Evolutionary conservation across 768 basidiomycete species (phyloP).

Genomic region (Gloeophyllum trabeum): DNA sequence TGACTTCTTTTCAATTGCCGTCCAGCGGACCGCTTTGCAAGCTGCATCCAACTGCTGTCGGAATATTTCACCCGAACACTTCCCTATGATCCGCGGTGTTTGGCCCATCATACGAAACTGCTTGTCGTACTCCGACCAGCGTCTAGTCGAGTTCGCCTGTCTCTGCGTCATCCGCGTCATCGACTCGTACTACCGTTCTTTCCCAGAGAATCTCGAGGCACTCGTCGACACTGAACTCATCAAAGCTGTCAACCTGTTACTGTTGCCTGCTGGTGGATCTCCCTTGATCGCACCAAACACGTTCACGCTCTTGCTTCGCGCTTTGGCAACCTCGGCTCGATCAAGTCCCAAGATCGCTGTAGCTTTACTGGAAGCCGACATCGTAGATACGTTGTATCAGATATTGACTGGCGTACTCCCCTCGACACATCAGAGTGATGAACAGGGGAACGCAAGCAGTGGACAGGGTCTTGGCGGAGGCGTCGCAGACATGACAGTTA

Average conservation of each 20-base stretch:
- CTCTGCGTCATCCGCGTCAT: slow-evolving; percentile 90
- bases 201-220: slow-evolving; percentile 76
- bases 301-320: slow-evolving; percentile 79
- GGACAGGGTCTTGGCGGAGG: slow-evolving; percentile 83
- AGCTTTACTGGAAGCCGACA: slow-evolving; percentile 81
- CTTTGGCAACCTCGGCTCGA: slow-evolving; percentile 78
- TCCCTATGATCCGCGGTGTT: slow-evolving; percentile 78
- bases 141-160: slow-evolving; percentile 95
- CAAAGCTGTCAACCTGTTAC: slow-evolving; percentile 72
- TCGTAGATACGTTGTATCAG: slow-evolving; percentile 88
- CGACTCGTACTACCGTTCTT: slow-evolving; percentile 83
- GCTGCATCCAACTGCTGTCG: slow-evolving; percentile 97
- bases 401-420: slow-evolving; percentile 92
- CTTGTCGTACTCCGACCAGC: slow-evolving; percentile 84
- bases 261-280: slow-evolving; percentile 79
- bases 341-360: slow-evolving; percentile 84
- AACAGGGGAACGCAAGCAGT: slow-evolving; percentile 46
- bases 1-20: slow-evolving; percentile 97
- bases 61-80: slow-evolving; percentile 82
- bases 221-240: slow-evolving; percentile 76
- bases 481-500: slow-evolving; percentile 91
- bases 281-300: slow-evolving; percentile 80
- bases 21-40: slow-evolving; percentile 92
- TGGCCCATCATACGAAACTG: slow-evolving; percentile 93
- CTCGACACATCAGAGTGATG: slow-evolving; percentile 34